Evolutionary conservation across 495 filamentous ascomycete species (phyloP), one percentile per base, ranked within the genome.

Genomic region (Podospora pseudoanserina): DNA sequence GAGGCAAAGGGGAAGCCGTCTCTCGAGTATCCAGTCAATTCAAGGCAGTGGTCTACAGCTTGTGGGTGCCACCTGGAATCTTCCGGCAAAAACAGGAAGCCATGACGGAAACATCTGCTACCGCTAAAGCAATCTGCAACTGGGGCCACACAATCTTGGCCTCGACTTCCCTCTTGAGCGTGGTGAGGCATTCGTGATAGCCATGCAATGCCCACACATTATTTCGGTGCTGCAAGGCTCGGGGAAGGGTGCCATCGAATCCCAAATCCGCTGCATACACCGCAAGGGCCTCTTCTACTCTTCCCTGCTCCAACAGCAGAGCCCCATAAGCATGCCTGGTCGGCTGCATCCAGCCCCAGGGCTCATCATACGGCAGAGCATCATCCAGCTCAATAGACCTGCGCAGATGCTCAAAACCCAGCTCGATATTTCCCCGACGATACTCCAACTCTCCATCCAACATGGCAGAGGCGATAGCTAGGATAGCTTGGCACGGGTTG

Each of bases 161-260:
- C 69, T 89, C 88, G 0, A 72, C 77, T 4, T 63, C 67, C 2
- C 84, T 71, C 0, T 84, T 84, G 55, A 89, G 68, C 64, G 75
- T 85, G 13, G 78, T 68, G 55, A 90, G 66, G 72, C 89, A 90
- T 77, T 91, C 89, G 66, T 89, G 82, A 64, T 84, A 86, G 0
- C 89, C 89, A 70, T 89, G 86, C 60, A 90, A 79, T 32, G 87
- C 82, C 88, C 88, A 91, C 3, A 91, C 85, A 70, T 91, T 91
- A 61, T 86, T 87, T 1, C 83, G 85, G 73, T 90, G 88, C 58
- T 84, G 86, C 60, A 85, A 75, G 0, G 87, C 83, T 5, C 88
- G 78, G 9, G 86, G 85, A 4, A 90, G 72, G 2, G 81, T 81
- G 18, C 81, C 76, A 32, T 81, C 80, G 27, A 89, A 77, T 0